These are phyloP conservation scores for Macaranga tanarius DNA, from an alignment of 441 rosid genomes.

Conservation along the genomic window DNA sequence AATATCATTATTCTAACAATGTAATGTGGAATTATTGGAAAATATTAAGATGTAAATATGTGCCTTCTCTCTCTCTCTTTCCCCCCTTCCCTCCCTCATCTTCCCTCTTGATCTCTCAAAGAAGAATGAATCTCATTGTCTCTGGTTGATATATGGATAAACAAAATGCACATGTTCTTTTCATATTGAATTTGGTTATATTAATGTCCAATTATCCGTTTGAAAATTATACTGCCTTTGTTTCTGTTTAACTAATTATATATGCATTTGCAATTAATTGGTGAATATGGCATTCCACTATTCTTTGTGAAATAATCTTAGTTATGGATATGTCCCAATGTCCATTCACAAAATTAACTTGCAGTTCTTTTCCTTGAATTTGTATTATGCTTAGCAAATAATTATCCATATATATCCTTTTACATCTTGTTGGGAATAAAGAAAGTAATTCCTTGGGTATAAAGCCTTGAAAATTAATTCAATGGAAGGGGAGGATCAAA, in stretches of 20 bases:
- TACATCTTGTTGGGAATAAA: too few relatives aligned
- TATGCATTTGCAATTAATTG: neutral
- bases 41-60: neutral
- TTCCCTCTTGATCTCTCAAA: too few relatives aligned
- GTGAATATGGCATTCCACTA: neutral
- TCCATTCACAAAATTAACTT: too few relatives aligned
- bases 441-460: too few relatives aligned
- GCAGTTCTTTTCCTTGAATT: too few relatives aligned
- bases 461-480: too few relatives aligned
- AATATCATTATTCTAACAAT: neutral
- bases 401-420: too few relatives aligned
- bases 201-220: neutral
- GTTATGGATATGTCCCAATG: neutral
- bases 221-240: neutral
- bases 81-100: too few relatives aligned
- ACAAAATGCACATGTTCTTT: neutral
- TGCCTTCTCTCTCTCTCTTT: neutral
- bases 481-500: too few relatives aligned
- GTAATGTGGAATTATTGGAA: neutral
- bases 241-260: neutral
- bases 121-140: neutral
- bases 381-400: too few relatives aligned
- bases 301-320: neutral
- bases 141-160: neutral
- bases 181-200: neutral